Evolutionary conservation across 2,329 filamentous ascomycete species (phyloP).

Genomic region (Aspergillus jensenii): DNA sequence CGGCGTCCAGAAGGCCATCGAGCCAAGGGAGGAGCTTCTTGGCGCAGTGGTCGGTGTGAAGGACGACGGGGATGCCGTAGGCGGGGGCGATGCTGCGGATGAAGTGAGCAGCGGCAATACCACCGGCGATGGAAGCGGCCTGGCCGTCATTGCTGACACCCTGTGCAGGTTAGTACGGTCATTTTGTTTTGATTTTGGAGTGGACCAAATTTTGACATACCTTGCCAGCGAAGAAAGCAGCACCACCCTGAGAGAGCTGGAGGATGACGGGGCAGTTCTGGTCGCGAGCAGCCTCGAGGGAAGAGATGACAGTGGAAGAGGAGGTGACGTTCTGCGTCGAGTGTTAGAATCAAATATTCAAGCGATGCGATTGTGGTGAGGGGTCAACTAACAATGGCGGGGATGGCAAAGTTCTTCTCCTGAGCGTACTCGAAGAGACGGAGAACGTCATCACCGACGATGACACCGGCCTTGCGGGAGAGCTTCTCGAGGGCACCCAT

Average conservation of each 20-base stretch:
- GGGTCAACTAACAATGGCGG: conserved; percentile 64
- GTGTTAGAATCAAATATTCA: neutral
- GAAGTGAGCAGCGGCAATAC: conserved; percentile 88
- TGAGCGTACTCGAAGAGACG: conserved; percentile 86
- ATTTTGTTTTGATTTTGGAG: neutral
- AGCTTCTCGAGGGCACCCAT: conserved; percentile 56
- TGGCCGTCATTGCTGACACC: conserved; percentile 81
- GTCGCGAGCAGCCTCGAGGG: conserved; percentile 93
- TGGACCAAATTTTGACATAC: conserved; percentile 38
- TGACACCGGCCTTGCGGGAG: conserved; percentile 64
- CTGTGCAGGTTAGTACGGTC: conserved; percentile 32
- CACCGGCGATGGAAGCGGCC: conserved; percentile 82
- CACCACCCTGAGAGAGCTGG: conserved; percentile 90
- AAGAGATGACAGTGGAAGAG: conserved; percentile 79
- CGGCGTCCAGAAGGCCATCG: conserved; percentile 90
- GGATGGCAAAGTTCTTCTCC: conserved; percentile 84
- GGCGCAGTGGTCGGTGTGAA: conserved; percentile 98
- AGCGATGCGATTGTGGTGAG: neutral
- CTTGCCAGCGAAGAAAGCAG: conserved; percentile 90
- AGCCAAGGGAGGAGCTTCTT: conserved; percentile 99
- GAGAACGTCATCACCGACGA: conserved; percentile 66
- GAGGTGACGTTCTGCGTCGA: conserved; percentile 76
- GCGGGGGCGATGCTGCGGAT: conserved; percentile 81
- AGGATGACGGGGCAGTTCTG: conserved; percentile 88
- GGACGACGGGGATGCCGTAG: conserved; percentile 87